Conservation (phyloP, 192 early-diverging fungal species). For the Thoreauomyces humboldtii region DNA sequence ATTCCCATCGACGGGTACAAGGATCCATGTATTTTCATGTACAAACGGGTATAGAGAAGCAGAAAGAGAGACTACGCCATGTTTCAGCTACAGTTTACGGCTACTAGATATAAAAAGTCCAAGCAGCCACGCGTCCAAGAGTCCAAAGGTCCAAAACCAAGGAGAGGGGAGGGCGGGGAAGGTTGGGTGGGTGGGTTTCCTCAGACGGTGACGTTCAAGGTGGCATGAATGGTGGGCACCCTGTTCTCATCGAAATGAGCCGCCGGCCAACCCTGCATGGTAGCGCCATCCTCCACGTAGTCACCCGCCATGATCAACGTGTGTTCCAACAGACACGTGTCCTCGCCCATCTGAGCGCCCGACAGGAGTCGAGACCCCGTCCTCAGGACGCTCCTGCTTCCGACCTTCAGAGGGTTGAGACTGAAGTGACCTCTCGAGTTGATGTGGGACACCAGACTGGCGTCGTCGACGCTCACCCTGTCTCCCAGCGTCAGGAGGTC, state of each 20-base stretch:
- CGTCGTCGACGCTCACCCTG: constrained; percentile 40
- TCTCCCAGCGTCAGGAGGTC: constrained; percentile 45
- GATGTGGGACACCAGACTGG: constrained; percentile 42
- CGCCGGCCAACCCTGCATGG: not conserved
- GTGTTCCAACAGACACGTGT: constrained; percentile 1
- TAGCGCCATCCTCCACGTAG: not conserved
- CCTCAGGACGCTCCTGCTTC: constrained; percentile 34
- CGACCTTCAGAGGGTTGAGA: constrained; percentile 40
- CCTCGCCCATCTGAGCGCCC: not conserved
- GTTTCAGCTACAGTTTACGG: too few relatives aligned
- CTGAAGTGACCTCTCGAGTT: constrained; percentile 45
- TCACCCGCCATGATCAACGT: not conserved
- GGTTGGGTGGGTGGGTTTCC: too few relatives aligned
- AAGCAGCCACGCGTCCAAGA: too few relatives aligned
- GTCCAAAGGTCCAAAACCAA: too few relatives aligned
- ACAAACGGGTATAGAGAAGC: too few relatives aligned
- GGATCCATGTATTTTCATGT: too few relatives aligned
- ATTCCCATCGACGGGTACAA: too few relatives aligned
- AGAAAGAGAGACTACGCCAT: too few relatives aligned
- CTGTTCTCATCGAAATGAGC: not conserved
- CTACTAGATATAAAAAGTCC: too few relatives aligned
- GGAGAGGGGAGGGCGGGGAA: too few relatives aligned
- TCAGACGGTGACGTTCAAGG: too few relatives aligned
- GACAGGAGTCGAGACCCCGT: constrained; percentile 42
- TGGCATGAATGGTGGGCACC: not conserved